Evolutionary conservation across 176 grass and related monocot species (phyloP), one percentile per base, ranked within the genome.

Genomic region (Phoenix dactylifera): DNA sequence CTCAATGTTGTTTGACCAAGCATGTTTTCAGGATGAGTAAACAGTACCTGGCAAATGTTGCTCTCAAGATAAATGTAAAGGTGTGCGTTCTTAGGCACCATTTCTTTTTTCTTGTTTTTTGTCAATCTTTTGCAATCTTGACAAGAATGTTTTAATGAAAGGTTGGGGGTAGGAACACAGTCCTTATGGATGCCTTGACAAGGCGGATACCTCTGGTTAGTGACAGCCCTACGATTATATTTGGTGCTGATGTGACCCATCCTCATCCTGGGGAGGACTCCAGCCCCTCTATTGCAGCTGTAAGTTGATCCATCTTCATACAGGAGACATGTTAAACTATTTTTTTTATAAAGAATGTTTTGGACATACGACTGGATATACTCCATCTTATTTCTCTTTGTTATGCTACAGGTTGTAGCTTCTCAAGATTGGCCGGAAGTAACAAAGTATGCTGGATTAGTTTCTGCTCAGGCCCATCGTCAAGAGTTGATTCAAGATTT

Each of bases 221-320:
- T 56, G 65, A 68, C 26, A 56, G 18, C 22, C 65, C 65, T 68
- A 68, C 65, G 32, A 68, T 68, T 23, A 68, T 68, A 68, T 68
- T 68, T 68, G 65, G 65, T 68, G 65, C 65, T 24, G 65, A 68
- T 39, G 65, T 68, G 9, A 68, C 65, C 9, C 65, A 68, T 56
- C 65, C 65, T 54, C 65, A 68, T 56, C 65, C 65, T 39, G 65
- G 65, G 4, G 65, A 68, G 55, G 65, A 68, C 51, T 68, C 52
- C 18, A 67, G 65, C 18, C 65, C 65, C 10, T 67, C 65, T 22
- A 67, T 67, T 55, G 65, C 65, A 20, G 65, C 65, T 55, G 65
- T 67, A 67, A 67, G 65, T 55, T 55, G 65, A 56, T 55, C 2
- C 9, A 15, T 5, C 26, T 54, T 4, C 35, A 15, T 67, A 24